A percentile compares a stretch with the other conserved stretches of the same genome.
These are phyloP conservation scores for Myxozyma vanderwaltii DNA, from an alignment of 805 yeast species.

Conservation along the genomic window DNA sequence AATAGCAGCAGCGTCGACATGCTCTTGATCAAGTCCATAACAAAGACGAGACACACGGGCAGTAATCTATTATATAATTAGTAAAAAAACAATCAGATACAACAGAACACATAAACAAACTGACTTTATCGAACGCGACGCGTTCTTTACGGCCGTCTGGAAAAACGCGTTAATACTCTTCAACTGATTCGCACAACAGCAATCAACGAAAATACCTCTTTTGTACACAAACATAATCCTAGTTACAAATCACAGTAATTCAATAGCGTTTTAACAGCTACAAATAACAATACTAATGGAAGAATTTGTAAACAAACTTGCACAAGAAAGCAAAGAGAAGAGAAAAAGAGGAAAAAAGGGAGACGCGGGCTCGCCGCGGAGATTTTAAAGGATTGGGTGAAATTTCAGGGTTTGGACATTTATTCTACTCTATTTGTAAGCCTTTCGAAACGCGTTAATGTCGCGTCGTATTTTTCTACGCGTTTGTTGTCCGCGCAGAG, in stretches of 20 bases:
- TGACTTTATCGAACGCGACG: constrained; percentile 71
- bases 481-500: too few relatives aligned
- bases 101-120: background rate
- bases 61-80: constrained; percentile 61
- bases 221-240: constrained; percentile 35
- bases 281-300: too few relatives aligned
- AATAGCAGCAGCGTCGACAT: constrained; percentile 92
- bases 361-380: constrained; percentile 1
- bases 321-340: background rate
- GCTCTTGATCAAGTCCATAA: constrained; percentile 87
- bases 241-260: too few relatives aligned
- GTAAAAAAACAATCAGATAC: background rate
- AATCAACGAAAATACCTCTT: constrained; percentile 28
- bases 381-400: too few relatives aligned
- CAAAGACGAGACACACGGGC: constrained; percentile 92
- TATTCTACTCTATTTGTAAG: background rate
- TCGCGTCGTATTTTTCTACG: too few relatives aligned
- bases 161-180: background rate
- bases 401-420: background rate
- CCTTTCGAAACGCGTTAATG: constrained; percentile 2
- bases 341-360: background rate
- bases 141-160: constrained; percentile 86
- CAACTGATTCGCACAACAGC: background rate
- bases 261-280: too few relatives aligned
- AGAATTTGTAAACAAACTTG: too few relatives aligned